phyloP scores from a whole-genome alignment of 768 basidiomycete genomes.

The Brasilioporus rufonigricans region DNA sequence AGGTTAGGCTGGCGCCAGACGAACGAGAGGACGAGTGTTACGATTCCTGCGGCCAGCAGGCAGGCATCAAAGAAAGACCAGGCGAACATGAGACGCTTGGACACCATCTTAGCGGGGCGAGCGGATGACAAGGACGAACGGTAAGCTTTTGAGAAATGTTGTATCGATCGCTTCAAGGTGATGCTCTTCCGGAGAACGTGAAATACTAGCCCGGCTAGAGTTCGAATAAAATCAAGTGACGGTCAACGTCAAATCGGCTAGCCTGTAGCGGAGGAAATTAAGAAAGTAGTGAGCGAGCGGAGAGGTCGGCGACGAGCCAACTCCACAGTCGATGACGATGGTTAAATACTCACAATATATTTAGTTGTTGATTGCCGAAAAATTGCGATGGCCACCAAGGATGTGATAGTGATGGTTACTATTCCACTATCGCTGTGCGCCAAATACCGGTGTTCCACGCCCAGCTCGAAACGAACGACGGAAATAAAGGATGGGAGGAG shows the following conservation, averaged over 20 bases:
- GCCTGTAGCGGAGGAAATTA: conserved; percentile 37
- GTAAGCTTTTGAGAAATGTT: neutral
- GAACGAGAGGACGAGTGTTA: conserved; percentile 66
- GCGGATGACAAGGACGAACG: neutral
- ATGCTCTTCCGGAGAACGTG: conserved; percentile 55
- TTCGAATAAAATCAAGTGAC: conserved; percentile 45
- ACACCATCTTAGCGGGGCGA: conserved; percentile 52
- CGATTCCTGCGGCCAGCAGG: conserved; percentile 66
- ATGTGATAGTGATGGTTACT: conserved; percentile 3
- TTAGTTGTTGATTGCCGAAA: neutral
- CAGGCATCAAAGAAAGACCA: conserved; percentile 73
- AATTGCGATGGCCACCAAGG: neutral
- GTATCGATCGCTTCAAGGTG: conserved; percentile 13
- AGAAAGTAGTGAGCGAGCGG: neutral
- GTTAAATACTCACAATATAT: conserved; percentile 10
- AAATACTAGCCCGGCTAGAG: conserved; percentile 41
- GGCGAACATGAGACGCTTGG: conserved; percentile 62
- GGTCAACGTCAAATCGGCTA: conserved; percentile 64
- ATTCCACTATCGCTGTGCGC: neutral
- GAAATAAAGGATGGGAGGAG: neutral
- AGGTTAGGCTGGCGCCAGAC: conserved; percentile 67
- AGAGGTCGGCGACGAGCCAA: neutral
- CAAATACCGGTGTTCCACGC: neutral
- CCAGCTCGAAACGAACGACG: neutral
- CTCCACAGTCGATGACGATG: neutral